A percentile compares a stretch with the other conserved stretches of the same genome.
Conservation (phyloP, 768 basidiomycete genomes). For the Multifurca ochricompacta region DNA sequence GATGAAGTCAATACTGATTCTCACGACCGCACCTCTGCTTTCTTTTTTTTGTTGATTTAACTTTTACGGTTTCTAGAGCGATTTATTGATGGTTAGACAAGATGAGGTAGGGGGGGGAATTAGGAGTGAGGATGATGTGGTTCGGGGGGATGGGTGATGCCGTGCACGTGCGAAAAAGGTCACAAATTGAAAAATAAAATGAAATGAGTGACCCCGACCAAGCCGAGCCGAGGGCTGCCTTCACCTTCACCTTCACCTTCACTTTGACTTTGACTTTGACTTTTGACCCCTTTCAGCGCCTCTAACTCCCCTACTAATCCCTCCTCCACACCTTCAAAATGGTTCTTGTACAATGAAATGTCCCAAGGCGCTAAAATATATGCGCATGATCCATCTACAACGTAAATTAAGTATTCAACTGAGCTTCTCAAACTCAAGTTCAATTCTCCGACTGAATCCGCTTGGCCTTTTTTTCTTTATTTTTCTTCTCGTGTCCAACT, state of each 20-base stretch:
- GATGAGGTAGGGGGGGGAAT: not conserved
- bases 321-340: too few species aligned
- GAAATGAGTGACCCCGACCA: too few species aligned
- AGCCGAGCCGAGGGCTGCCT: too few species aligned
- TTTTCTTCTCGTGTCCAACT: not conserved
- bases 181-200: not conserved
- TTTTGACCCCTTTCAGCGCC: not conserved
- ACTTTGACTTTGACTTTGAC: too few species aligned
- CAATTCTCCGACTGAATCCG: constrained; percentile 18
- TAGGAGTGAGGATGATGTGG: constrained; percentile 16
- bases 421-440: constrained; percentile 1
- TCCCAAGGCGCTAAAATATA: not conserved
- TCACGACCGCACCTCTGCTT: not conserved
- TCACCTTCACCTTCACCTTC: too few species aligned
- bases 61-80: not conserved
- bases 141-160: constrained; percentile 18
- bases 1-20: not conserved
- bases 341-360: not conserved
- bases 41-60: not conserved
- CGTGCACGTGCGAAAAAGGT: constrained; percentile 18
- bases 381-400: not conserved
- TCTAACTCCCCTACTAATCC: too few species aligned
- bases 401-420: not conserved
- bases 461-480: not conserved
- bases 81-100: not conserved